Evolutionary conservation across 2,329 filamentous ascomycete species (phyloP), one percentile per base, ranked within the genome.

Genomic region (Fusarium concolor): DNA sequence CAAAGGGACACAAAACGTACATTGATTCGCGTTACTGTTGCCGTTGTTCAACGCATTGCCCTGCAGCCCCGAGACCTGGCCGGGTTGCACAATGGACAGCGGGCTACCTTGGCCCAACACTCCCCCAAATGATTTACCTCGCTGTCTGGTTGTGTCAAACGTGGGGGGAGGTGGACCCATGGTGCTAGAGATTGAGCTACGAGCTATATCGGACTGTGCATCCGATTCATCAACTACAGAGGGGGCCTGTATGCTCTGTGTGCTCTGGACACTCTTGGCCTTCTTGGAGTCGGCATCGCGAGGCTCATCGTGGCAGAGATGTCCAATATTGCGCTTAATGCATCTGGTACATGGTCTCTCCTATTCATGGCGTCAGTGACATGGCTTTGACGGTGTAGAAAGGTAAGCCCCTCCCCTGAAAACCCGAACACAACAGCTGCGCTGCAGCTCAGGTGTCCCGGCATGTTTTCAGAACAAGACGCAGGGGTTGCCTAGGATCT

Each of bases 321-420:
- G 96, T 75, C 95, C 96, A 79, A 99, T 99, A 82, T 97, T 97
- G 77, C 96, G 91, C 83, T 98, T 99, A 82, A 98, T 93, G 85
- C 96, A 99, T 82, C 96, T 89, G 75, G 93, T 95, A 87, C 96
- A 99, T 76, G 96, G 96, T 78, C 96, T 91, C 84, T 97, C 93
- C 93, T 96, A 80, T 71, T 56, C 64, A 72, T 61, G 58, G 46
- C 58, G 69, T 78, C 66, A 78, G 76, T 70, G 68, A 52, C 62
- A 61, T 64, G 41, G 43, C 47, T 50, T 53, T 31, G 22, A 62
- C 11, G 28, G 59, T 54, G 54, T 59, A 50, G 53, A 59, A 44
- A 62, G 38, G 41, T 58, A 65, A 65, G 56, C 58, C 65, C 51
- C 28, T 51, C 49, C 65, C 44, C 58, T 42, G 28, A 38, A 28